Evolutionary conservation across 139 green algal genomes (phyloP).

Genomic region (Choricystis sp.): DNA sequence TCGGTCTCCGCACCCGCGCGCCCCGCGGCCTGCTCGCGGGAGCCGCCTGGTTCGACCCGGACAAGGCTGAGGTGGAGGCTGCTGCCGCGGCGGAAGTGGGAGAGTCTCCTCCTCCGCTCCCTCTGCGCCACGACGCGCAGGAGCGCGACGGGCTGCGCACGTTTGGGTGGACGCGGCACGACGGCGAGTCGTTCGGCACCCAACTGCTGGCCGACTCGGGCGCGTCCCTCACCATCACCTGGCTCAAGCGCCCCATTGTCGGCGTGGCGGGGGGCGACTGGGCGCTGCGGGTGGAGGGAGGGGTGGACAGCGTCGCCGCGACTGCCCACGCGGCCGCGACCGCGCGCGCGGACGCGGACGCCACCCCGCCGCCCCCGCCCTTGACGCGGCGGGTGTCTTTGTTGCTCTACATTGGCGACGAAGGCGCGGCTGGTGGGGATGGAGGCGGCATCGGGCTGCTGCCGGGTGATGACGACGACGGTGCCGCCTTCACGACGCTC

Average conservation of each 20-base stretch:
- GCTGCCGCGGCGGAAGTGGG: conserved; percentile 19
- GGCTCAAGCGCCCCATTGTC: conserved; percentile 4
- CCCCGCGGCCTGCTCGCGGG: conserved; percentile 40
- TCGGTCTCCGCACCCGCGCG: conserved; percentile 54
- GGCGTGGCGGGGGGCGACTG: conserved; percentile 35
- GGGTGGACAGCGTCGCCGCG: too few species aligned
- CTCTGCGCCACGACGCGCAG: conserved; percentile 44
- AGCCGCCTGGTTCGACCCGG: conserved; percentile 56
- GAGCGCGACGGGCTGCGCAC: conserved; percentile 29
- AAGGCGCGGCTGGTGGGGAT: conserved; percentile 9
- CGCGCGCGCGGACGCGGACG: not conserved
- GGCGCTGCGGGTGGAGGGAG: conserved; percentile 19
- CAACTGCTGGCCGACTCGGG: conserved; percentile 49
- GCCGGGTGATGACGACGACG: too few species aligned
- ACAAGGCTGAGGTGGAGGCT: conserved; percentile 76
- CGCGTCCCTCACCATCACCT: conserved; percentile 34
- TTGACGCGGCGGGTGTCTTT: conserved; percentile 16
- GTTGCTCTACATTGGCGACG: conserved; percentile 36
- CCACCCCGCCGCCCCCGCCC: not conserved
- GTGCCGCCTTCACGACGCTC: not conserved
- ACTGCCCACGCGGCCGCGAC: too few species aligned
- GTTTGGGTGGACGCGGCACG: conserved; percentile 70
- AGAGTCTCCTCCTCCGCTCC: not conserved
- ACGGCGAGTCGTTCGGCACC: conserved; percentile 56
- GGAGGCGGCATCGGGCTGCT: too few species aligned